Conservation (phyloP, 352 stramenopile genomes). For the Phytophthora fragariaefolia region DNA sequence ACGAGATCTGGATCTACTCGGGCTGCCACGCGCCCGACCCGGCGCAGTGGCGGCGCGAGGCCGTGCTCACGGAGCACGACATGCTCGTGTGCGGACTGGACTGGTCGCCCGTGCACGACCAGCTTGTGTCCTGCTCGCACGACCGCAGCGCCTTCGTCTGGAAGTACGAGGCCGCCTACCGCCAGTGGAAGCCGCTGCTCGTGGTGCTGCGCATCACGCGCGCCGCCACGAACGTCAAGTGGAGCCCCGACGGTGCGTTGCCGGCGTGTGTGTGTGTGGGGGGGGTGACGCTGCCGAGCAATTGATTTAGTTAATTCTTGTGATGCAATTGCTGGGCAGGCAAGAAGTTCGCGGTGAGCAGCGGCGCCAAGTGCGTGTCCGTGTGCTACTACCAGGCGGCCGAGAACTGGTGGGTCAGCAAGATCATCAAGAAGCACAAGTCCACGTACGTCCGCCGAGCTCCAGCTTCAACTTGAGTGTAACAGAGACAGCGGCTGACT, state of each 20-base stretch:
- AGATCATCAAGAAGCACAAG: slow-evolving; percentile 98
- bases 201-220: slow-evolving; percentile 93
- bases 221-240: slow-evolving; percentile 94
- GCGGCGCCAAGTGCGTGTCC: slow-evolving; percentile 93
- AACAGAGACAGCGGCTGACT: neutral
- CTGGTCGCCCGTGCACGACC: slow-evolving; percentile 93
- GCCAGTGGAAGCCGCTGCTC: slow-evolving; percentile 92
- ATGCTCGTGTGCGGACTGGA: slow-evolving; percentile 93
- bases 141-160: slow-evolving; percentile 96
- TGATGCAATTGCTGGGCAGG: slow-evolving; percentile 42
- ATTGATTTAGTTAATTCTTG: neutral
- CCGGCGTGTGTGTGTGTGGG: no score
- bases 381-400: slow-evolving; percentile 93
- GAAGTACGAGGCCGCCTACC: slow-evolving; percentile 88
- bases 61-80: slow-evolving; percentile 92
- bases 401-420: slow-evolving; percentile 96
- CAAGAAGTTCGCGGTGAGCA: slow-evolving; percentile 94
- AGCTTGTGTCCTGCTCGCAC: slow-evolving; percentile 95
- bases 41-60: slow-evolving; percentile 85
- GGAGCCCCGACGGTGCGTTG: slow-evolving; percentile 87
- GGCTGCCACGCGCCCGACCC: slow-evolving; percentile 79
- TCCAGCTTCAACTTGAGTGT: slow-evolving; percentile 14
- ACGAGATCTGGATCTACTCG: slow-evolving; percentile 94
- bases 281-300: neutral
- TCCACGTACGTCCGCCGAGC: slow-evolving; percentile 80